Evolutionary conservation across 176 grass and related monocot species (phyloP).

Genomic region (Aechmea fasciata): DNA sequence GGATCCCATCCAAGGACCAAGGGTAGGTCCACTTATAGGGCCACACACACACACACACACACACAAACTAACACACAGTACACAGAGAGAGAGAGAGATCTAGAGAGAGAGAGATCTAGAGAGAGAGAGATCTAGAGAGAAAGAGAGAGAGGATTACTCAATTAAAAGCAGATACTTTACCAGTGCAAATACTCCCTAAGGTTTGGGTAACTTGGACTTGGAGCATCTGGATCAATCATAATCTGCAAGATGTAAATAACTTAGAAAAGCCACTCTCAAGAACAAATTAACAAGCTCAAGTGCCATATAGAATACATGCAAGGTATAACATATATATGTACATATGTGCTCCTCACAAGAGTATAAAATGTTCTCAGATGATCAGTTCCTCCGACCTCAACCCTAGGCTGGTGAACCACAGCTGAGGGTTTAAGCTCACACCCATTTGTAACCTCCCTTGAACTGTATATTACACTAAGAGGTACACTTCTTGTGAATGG

Average conservation of each 20-base stretch:
- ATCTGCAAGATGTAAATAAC: constrained; percentile 33
- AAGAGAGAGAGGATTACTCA: background rate
- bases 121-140: no score
- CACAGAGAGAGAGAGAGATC: no score
- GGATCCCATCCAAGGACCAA: no score
- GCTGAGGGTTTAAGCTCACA: constrained; percentile 51
- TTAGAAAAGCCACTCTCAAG: constrained; percentile 2
- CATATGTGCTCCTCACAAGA: constrained; percentile 49
- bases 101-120: no score
- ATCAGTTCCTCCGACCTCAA: constrained; percentile 51
- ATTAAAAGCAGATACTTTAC: constrained; percentile 26
- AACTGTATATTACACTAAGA: constrained; percentile 43
- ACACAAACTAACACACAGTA: no score
- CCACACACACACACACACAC: background rate
- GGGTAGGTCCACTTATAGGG: no score
- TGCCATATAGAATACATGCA: background rate
- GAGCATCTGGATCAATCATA: constrained; percentile 75
- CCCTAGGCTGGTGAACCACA: constrained; percentile 33
- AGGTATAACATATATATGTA: background rate
- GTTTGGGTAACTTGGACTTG: constrained; percentile 56
- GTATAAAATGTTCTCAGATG: constrained; percentile 60
- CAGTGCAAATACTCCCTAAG: constrained; percentile 91
- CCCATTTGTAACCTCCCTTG: constrained; percentile 40
- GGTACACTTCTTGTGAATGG: constrained; percentile 36
- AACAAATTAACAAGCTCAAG: no score